Base-by-base conservation (phyloP, 108 stramenopile genomes). In the Seminavis robusta region DNA sequence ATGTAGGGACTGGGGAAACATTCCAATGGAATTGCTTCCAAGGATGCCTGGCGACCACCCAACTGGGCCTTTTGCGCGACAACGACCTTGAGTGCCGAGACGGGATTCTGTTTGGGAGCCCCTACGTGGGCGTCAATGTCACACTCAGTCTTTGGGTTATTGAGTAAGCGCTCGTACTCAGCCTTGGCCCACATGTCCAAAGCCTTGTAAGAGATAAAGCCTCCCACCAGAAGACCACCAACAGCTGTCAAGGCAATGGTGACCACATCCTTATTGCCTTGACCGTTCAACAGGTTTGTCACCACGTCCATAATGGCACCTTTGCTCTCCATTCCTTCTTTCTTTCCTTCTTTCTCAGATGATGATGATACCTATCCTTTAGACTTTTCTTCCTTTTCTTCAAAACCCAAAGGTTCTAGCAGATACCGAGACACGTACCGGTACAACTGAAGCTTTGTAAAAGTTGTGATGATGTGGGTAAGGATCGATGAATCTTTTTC, bases 101-200 rank as follows among this genome's bases (percentile, higher is more conserved):
- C 69, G 0, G 77, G 67, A 38, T 72, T 73, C 9, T 17, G 44
- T 11, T 26, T 50, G 6, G 8, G 32, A 0, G 56, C 15, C 11
- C 28, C 32, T 1, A 70, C 72, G 48, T 71, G 75, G 32, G 62
- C 36, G 54, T 80, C 78, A 41, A 80, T 73, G 52, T 80, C 78
- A 29, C 61, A 59, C 3, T 17, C 8, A 19, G 74, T 59, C 0
- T 32, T 26, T 11, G 64, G 66, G 27, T 33, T 21, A 11, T 37
- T 17, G 16, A 47, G 36, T 15, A 61, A 15, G 13, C 9, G 8
- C 3, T 55, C 27, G 60, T 69, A 61, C 19, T 11, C 45, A 11
- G 16, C 21, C 52, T 54, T 55, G 32, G 60, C 67, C 65, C 65
- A 66, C 4, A 50, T 19, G 4, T 16, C 6, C 8, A 61, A 6